These are phyloP conservation scores for Colletotrichum melonis DNA, from an alignment of 2,329 filamentous ascomycete species.

Conservation along the genomic window DNA sequence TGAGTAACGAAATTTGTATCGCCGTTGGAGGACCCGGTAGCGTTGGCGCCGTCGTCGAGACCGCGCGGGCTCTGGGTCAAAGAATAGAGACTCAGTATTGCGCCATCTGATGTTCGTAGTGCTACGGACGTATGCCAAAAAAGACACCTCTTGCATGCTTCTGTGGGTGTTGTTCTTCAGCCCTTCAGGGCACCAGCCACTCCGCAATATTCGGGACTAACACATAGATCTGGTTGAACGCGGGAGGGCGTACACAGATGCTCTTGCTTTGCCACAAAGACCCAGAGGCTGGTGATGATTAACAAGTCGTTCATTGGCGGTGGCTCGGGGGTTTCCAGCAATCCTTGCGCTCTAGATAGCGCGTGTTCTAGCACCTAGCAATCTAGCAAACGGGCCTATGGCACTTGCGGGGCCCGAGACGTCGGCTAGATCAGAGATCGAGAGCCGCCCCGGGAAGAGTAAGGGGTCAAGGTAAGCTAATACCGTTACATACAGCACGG, in stretches of 20 bases:
- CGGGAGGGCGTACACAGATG: neutral
- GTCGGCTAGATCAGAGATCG: slow-evolving; percentile 35
- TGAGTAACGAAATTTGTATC: slow-evolving; percentile 6
- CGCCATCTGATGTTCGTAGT: neutral
- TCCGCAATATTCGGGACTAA: neutral
- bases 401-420: slow-evolving; percentile 29
- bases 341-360: neutral
- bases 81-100: neutral
- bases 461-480: neutral
- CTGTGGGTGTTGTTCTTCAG: neutral
- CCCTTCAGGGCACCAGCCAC: neutral
- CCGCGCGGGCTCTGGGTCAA: neutral
- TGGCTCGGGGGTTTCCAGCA: neutral
- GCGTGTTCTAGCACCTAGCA: neutral
- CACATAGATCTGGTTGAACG: neutral
- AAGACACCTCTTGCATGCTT: neutral
- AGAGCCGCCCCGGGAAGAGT: slow-evolving; percentile 27
- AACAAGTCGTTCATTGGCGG: neutral
- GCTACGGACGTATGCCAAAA: neutral
- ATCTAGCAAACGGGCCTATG: slow-evolving; percentile 14
- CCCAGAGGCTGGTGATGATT: neutral
- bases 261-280: neutral
- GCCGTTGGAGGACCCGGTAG: slow-evolving; percentile 4
- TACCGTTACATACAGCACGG: neutral
- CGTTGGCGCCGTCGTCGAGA: slow-evolving; percentile 7